These are phyloP conservation scores for Miamiensis avidus DNA, from an alignment of 169 alveolate genomes.

Conservation along the genomic window DNA sequence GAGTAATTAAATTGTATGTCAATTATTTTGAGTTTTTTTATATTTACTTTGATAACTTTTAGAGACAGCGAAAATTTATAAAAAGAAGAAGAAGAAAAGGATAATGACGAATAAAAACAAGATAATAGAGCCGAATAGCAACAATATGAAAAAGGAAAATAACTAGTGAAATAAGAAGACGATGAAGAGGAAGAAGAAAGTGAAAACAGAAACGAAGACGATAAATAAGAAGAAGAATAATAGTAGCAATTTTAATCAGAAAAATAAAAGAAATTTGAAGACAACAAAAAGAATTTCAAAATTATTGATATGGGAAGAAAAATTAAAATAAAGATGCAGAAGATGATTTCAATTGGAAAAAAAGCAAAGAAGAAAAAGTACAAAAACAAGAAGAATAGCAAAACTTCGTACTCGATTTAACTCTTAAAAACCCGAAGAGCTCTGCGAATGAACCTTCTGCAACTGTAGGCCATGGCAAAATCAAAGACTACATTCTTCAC, in stretches of 20 bases:
- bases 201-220: neutral
- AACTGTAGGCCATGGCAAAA: neutral
- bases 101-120: neutral
- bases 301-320: neutral
- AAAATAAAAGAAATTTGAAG: neutral
- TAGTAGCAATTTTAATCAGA: too few species aligned
- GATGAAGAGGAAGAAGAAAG: neutral
- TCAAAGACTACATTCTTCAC: neutral
- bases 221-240: too few species aligned
- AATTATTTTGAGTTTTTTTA: too few species aligned
- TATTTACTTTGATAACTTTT: too few species aligned
- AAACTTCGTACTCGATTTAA: neutral
- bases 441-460: neutral
- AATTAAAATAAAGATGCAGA: too few species aligned
- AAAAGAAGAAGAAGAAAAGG: neutral
- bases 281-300: neutral
- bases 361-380: neutral
- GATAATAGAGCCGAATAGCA: neutral
- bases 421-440: neutral
- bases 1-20: too few species aligned
- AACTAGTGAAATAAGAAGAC: neutral
- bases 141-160: neutral
- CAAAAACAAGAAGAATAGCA: neutral
- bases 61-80: too few species aligned
- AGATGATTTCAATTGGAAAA: neutral